Evolutionary conservation across 164 flowering plant genomes (phyloP).

Genomic region (Chimonanthus praecox): DNA sequence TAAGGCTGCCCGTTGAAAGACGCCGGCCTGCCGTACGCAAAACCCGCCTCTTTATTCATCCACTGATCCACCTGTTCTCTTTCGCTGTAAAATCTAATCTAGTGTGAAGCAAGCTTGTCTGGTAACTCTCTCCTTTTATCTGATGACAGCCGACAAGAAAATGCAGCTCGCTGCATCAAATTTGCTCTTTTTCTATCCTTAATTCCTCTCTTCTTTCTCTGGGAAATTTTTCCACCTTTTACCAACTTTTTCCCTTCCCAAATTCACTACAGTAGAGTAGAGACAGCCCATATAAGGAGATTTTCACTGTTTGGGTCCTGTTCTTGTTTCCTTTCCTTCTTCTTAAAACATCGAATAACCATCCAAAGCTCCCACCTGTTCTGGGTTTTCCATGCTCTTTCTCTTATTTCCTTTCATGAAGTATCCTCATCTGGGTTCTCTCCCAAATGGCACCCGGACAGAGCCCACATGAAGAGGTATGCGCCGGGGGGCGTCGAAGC

Average conservation of each 20-base stretch:
- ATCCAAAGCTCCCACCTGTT: constrained; percentile 2
- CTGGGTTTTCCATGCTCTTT: not conserved
- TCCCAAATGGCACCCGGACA: constrained; percentile 29
- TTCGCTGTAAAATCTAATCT: no score
- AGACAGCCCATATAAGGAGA: not conserved
- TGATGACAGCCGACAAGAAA: not conserved
- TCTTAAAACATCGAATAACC: constrained; percentile 4
- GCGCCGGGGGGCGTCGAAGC: constrained; percentile 5
- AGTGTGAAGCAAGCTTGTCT: no score
- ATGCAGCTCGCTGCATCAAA: constrained; percentile 4
- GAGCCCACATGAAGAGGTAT: constrained; percentile 26
- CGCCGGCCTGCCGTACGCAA: no score
- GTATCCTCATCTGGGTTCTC: constrained; percentile 6
- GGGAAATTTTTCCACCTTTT: not conserved
- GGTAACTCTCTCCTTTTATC: not conserved
- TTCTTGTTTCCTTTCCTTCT: not conserved
- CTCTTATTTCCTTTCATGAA: constrained; percentile 1
- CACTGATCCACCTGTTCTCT: no score
- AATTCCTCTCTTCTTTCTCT: not conserved
- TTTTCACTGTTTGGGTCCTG: no score
- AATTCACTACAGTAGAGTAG: not conserved
- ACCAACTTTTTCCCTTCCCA: not conserved
- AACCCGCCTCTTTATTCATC: no score
- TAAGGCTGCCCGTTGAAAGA: no score
- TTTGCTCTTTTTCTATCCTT: not conserved